Base-by-base conservation (phyloP, 2,329 filamentous ascomycete genomes). In the Chaetomium olivaceum region DNA sequence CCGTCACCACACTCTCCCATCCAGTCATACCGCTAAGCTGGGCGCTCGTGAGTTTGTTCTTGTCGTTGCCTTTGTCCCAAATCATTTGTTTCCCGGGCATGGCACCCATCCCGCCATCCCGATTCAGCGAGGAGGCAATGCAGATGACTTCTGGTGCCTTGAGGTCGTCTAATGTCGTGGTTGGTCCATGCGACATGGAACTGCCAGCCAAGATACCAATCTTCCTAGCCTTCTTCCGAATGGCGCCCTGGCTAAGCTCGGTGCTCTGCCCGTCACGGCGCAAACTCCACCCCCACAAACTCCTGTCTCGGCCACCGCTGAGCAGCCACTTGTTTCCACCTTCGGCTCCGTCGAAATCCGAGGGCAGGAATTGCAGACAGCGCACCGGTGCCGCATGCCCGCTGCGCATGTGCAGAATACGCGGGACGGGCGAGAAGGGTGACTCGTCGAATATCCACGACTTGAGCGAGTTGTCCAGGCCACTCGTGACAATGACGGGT, bases 1-100 rank as follows among this genome's bases (percentile, higher is more conserved):
- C 94, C 4, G 95, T 99, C 2, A 99, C 87, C 7, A 99, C 89
- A 74, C 94, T 97, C 77, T 99, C 96, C 95, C 95, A 99, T 1
- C 95, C 95, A 2, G 93, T 97, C 81, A 88, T 88, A 57, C 88
- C 85, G 72, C 89, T 91, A 64, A 88, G 82, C 71, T 92, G 89
- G 2, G 90, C 88, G 76, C 93, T 89, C 11, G 84, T 80, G n/a
- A 79, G 74, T 65, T 84, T 87, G 73, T 85, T 87, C 63, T 88
- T 86, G 29, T 82, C 81, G 71, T 87, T 87, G 1, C 86, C 85
- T 76, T 93, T 93, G 70, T 92, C 89, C 94, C 94, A 98, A 64
- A 96, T 87, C 3, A 88, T 83, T 56, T 90, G 90, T 62, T 89
- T 90, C 52, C 91, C 91, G 3, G 90, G 89, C 71, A 93, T 84